A percentile compares a stretch with the other conserved stretches of the same genome.
Evolutionary conservation across 306 rosid genomes (phyloP).

Genomic region (Begonia masoniana): DNA sequence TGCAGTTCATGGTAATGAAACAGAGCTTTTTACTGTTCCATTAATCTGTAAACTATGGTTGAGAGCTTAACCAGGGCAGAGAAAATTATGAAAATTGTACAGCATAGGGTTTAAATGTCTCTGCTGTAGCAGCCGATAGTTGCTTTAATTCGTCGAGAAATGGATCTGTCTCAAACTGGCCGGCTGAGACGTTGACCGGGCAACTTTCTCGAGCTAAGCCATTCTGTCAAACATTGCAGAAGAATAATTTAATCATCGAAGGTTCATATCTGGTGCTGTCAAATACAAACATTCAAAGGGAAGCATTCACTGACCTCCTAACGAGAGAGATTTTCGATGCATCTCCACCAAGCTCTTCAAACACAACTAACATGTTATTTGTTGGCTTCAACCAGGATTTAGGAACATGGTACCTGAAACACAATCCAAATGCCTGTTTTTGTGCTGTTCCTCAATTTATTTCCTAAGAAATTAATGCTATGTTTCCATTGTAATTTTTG

Average conservation of each 20-base stretch:
- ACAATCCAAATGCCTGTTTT: too few species aligned
- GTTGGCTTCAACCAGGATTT: constrained; percentile 92
- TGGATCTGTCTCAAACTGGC: constrained; percentile 24
- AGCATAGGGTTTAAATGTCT: background rate
- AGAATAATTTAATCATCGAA: constrained; percentile 17
- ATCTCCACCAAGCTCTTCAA: constrained; percentile 96
- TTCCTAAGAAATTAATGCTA: too few species aligned
- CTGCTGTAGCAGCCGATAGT: constrained; percentile 22
- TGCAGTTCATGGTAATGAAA: too few species aligned
- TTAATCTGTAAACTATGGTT: too few species aligned
- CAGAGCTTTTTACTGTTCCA: too few species aligned
- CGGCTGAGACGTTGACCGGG: constrained; percentile 15
- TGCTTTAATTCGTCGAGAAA: constrained; percentile 25
- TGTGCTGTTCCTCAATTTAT: too few species aligned
- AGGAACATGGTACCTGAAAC: constrained; percentile 87
- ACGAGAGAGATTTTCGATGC: constrained; percentile 51
- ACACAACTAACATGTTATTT: constrained; percentile 50
- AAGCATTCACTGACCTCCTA: constrained; percentile 30
- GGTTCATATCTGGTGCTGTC: constrained; percentile 14
- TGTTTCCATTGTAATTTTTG: too few species aligned
- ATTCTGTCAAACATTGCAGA: constrained; percentile 17
- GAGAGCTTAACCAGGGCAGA: too few species aligned
- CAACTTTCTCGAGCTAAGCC: constrained; percentile 25
- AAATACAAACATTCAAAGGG: constrained; percentile 24
- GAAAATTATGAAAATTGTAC: too few species aligned